Evolutionary conservation across 176 grass and related monocot species (phyloP), one percentile per base, ranked within the genome.

Genomic region (Chloris gayana): DNA sequence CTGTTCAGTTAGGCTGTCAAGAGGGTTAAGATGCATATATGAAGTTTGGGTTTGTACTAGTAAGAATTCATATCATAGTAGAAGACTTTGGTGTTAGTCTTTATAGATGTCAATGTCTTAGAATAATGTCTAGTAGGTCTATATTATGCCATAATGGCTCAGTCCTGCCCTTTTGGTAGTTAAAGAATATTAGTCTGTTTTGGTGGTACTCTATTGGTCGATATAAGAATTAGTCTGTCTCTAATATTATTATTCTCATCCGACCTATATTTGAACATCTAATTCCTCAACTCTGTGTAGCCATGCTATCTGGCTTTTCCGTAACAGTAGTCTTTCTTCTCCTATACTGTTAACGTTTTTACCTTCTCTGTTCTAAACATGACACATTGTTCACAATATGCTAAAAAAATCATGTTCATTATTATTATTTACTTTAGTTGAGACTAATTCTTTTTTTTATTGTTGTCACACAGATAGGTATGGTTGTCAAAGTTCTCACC

Each of bases 401-500:
- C 47, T 50, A 50, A 17, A 45, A 35, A 2, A 33, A 69, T 5
- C 65, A 2, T 44, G 15, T 21, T 21, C 33, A 53, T 2, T 42
- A 24, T 61, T 63, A 53, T 2, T 42, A 24, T 61, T 63, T 73
- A 22, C 25, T 62, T 37, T 64, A 26, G 45, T 18, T 35, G 69
- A 82, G 37, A 42, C 8, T 9, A 51, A 32, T 60, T 19, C 17
- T 24, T n/a, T 17, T 11, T 3, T 3, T 54, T 51, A 49, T 33
- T 67, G 18, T 33, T 57, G 18, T 35, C 33, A 27, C 2, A 13
- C 37, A 67, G 54, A 86, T 80, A 26, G 8, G 13, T 68, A 54
- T 85, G 25, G 33, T 26, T 67, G 22, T 25, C 71, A n/a, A n/a
- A n/a, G n/a, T n/a, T n/a, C n/a, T n/a, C n/a, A 68, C 31, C 50